Percentiles rank a stretch among this genome's conserved stretches.
Conservation (phyloP, 768 basidiomycete species). For the Trametes villosa region DNA sequence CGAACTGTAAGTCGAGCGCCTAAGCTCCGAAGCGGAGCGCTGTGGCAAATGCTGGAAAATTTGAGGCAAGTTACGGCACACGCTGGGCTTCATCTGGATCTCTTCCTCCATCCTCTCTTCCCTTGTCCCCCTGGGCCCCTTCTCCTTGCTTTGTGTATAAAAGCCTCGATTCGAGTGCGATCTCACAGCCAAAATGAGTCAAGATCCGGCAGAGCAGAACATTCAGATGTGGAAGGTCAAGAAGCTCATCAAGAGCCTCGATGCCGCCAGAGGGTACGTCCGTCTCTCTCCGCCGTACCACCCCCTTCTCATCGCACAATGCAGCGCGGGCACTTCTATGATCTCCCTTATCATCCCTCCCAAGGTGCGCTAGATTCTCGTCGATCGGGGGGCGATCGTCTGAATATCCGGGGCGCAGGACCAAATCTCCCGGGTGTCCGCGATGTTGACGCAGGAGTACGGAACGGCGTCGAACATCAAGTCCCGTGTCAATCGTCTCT, state of each 20-base stretch:
- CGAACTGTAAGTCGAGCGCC: too few relatives aligned
- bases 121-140: constrained; percentile 1
- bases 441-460: constrained; percentile 98
- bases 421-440: constrained; percentile 92
- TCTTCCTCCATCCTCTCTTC: constrained; percentile 11
- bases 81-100: not conserved
- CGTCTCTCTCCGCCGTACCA: not conserved
- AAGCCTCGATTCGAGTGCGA: constrained; percentile 16
- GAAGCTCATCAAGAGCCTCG: constrained; percentile 98
- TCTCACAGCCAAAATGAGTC: constrained; percentile 64
- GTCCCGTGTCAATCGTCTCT: constrained; percentile 96
- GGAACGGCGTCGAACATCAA: constrained; percentile 99
- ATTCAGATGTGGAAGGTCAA: constrained; percentile 99
- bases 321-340: constrained; percentile 95
- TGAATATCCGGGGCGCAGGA: constrained; percentile 49
- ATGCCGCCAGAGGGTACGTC: constrained; percentile 84
- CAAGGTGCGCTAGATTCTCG: constrained; percentile 54
- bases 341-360: constrained; percentile 97
- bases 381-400: constrained; percentile 21
- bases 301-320: constrained; percentile 30
- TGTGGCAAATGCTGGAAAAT: constrained; percentile 12
- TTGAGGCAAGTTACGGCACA: constrained; percentile 3
- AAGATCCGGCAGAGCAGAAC: constrained; percentile 89
- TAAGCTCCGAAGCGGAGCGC: constrained; percentile 10
- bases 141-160: not conserved